These are phyloP conservation scores for Yamadazyma atlantica DNA, from an alignment of 1,139 yeast species.

Conservation along the genomic window DNA sequence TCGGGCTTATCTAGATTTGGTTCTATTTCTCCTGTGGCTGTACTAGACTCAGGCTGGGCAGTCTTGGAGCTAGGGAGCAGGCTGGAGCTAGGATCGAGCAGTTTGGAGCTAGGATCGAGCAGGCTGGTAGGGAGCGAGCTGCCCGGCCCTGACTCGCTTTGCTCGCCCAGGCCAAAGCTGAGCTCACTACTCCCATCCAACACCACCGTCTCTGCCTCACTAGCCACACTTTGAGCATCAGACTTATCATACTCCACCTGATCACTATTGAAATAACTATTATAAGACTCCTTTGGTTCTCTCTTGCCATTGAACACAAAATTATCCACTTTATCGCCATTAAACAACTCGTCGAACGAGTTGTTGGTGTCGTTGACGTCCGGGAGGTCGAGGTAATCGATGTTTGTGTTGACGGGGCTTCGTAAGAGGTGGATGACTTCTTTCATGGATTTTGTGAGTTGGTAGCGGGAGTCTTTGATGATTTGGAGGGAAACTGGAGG, in stretches of 20 bases:
- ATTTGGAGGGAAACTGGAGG: slow-evolving; percentile 43
- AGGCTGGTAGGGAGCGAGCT: too few relatives aligned
- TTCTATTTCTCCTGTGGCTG: too few relatives aligned
- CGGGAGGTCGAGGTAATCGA: slow-evolving; percentile 16
- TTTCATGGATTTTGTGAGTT: slow-evolving; percentile 41
- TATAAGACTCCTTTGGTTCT: background rate
- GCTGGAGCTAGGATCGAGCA: too few relatives aligned
- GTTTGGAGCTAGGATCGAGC: too few relatives aligned
- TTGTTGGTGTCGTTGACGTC: slow-evolving; percentile 13
- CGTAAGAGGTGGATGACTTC: slow-evolving; percentile 42
- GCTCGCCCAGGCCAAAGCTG: slow-evolving; percentile 5
- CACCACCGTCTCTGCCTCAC: slow-evolving; percentile 28
- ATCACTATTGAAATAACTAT: slow-evolving; percentile 11
- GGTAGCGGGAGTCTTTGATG: slow-evolving; percentile 40
- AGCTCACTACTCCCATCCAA: slow-evolving; percentile 20
- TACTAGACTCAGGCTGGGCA: too few relatives aligned
- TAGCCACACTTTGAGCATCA: slow-evolving; percentile 7
- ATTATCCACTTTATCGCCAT: slow-evolving; percentile 14
- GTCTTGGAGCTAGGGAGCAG: too few relatives aligned
- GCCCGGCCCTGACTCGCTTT: too few relatives aligned
- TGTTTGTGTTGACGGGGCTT: slow-evolving; percentile 27
- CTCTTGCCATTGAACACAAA: slow-evolving; percentile 14
- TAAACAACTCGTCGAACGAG: slow-evolving; percentile 20
- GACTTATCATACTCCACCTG: too few relatives aligned
- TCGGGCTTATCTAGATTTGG: slow-evolving; percentile 9